Evolutionary conservation across 1,284 basidiomycete genomes (phyloP), one percentile per base, ranked within the genome.

Genomic region (Laetiporus sulphureus): DNA sequence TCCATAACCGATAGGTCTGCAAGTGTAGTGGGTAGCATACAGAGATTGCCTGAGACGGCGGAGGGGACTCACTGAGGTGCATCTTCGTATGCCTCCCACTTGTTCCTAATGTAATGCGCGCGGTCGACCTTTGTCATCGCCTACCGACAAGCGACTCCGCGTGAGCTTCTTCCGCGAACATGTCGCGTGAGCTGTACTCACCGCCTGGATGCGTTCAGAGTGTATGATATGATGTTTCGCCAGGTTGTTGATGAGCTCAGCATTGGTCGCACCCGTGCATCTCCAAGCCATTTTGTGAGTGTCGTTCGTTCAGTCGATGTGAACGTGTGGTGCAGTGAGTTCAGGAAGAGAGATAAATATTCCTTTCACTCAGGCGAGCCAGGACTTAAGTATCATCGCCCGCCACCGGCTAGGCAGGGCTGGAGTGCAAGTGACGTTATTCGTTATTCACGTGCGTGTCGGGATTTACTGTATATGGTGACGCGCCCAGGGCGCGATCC

Each of bases 111-210:
- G 56, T 88, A 94, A 55, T 86, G 74, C 3, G 74, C 79, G 16
- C 89, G 72, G 59, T 92, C 86, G 7, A 87, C 82, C 15, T 65
- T 66, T 19, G 63, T 60, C 83, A 91, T 87, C 0, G 87, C 87
- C 78, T 87, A 30, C 21, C 12, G 11, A 5, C 34, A 38, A 21
- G 15, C 1, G 18, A 42, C 3, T 27, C 29, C 19, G 4, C 20
- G 18, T n/a, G 25, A 21, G n/a, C n/a, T n/a, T n/a, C n/a, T n/a
- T n/a, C n/a, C n/a, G n/a, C 32, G 13, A 16, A 38, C 20, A 32
- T n/a, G 31, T 21, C 10, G 32, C 20, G 30, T 15, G 22, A n/a
- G 11, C 6, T 20, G 8, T 5, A 50, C 55, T 25, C 32, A 58
- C 60, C 10, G 43, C 45, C 4, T 62, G 58, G 12, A 83, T 73